A percentile compares a stretch with the other conserved stretches of the same genome.
These are phyloP conservation scores for Erythrobasidium hasegawianum DNA, from an alignment of 1,284 basidiomycete genomes.

Conservation along the genomic window DNA sequence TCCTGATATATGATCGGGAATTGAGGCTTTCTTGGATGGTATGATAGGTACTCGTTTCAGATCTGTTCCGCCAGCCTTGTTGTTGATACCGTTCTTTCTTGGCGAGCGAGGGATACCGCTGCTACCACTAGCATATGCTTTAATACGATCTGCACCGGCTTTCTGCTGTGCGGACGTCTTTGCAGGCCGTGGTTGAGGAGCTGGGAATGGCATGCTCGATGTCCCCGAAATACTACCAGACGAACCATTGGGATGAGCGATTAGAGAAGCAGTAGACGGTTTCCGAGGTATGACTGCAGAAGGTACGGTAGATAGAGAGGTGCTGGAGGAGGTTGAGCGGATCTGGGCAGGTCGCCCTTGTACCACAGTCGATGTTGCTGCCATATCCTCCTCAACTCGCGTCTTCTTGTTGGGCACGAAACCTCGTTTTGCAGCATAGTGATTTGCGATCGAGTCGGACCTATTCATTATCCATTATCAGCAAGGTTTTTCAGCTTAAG, in stretches of 20 bases:
- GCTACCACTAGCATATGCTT: background rate
- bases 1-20: background rate
- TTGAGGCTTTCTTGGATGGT: background rate
- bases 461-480: background rate
- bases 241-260: background rate
- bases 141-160: slow-evolving; percentile 13
- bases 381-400: slow-evolving; percentile 1
- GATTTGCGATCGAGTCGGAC: slow-evolving; percentile 30
- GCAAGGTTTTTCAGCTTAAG: background rate
- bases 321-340: too few species aligned
- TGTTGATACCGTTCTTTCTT: background rate
- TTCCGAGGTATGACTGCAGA: background rate
- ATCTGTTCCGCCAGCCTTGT: background rate
- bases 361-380: background rate
- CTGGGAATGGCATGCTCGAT: too few species aligned
- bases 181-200: slow-evolving; percentile 15
- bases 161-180: slow-evolving; percentile 26
- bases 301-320: too few species aligned
- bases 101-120: background rate
- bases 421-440: slow-evolving; percentile 23
- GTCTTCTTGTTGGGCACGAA: slow-evolving; percentile 20
- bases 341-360: background rate
- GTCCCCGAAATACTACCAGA: background rate
- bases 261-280: background rate
- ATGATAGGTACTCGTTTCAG: background rate